A percentile compares a stretch with the other conserved stretches of the same genome.
Conservation (phyloP, 2,329 filamentous ascomycete species). For the Xylariaceae sp. region DNA sequence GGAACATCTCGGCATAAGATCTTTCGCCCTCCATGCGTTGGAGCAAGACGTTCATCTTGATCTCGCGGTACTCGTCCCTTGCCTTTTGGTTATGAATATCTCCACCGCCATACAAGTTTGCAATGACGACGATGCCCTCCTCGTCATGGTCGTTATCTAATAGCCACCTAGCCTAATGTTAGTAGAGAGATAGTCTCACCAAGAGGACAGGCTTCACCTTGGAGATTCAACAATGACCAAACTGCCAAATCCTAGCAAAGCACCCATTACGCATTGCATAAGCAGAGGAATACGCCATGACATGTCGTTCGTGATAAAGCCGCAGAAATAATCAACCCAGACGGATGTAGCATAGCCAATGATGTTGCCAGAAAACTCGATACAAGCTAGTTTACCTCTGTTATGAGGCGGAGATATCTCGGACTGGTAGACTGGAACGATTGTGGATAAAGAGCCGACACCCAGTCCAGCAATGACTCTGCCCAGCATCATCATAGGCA, state of each 20-base stretch:
- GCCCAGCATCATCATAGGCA: conserved; percentile 87
- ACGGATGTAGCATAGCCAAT: conserved; percentile 94
- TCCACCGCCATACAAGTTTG: conserved; percentile 92
- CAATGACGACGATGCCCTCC: conserved; percentile 97
- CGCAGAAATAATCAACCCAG: conserved; percentile 98
- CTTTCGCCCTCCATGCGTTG: conserved; percentile 94
- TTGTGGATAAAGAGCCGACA: conserved; percentile 86
- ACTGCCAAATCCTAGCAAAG: conserved; percentile 80
- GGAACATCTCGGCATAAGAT: conserved; percentile 92
- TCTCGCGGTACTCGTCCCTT: conserved; percentile 94
- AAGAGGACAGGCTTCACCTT: conserved; percentile 55
- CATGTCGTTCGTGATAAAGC: conserved; percentile 79
- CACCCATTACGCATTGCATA: conserved; percentile 95
- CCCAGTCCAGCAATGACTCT: conserved; percentile 84
- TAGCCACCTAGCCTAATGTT: conserved; percentile 71
- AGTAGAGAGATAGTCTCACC: conserved; percentile 22
- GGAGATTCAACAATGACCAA: conserved; percentile 96
- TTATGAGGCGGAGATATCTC: conserved; percentile 97
- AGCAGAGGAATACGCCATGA: conserved; percentile 89
- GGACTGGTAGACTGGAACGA: conserved; percentile 91
- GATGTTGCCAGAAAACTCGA: conserved; percentile 97
- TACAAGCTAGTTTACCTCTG: conserved; percentile 91
- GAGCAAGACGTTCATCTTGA: conserved; percentile 96
- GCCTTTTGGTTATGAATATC: conserved; percentile 94
- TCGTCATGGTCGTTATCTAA: conserved; percentile 97